A percentile compares a stretch with the other conserved stretches of the same genome.
Evolutionary conservation across 2,329 filamentous ascomycete species (phyloP).

Genomic region (Teratosphaeria viscida): DNA sequence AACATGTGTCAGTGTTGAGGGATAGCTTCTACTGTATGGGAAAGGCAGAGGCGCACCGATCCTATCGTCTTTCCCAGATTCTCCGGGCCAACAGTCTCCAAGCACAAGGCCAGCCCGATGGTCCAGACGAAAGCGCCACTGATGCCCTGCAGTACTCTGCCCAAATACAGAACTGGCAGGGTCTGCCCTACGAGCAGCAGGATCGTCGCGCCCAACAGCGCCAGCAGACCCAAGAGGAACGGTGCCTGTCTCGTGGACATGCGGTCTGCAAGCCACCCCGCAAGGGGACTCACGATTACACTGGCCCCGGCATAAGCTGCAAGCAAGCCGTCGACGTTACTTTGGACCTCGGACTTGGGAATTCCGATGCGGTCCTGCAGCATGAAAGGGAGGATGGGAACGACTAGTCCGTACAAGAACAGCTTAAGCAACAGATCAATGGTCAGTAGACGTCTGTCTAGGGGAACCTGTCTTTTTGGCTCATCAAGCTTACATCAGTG

Average conservation of each 20-base stretch:
- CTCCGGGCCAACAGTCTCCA: slow-evolving; percentile 47
- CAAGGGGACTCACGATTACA: slow-evolving; percentile 41
- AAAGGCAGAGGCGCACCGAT: slow-evolving; percentile 30
- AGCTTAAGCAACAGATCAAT: slow-evolving; percentile 17
- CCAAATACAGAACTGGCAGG: slow-evolving; percentile 39
- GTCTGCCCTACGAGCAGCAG: slow-evolving; percentile 43
- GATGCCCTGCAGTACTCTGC: slow-evolving; percentile 47
- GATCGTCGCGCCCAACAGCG: slow-evolving; percentile 44
- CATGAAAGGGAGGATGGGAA: slow-evolving; percentile 50
- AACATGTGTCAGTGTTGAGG: neutral
- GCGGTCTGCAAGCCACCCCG: slow-evolving; percentile 47
- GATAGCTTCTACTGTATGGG: too few species aligned
- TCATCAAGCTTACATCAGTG: slow-evolving; percentile 30
- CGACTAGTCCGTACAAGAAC: slow-evolving; percentile 50
- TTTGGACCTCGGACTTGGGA: slow-evolving; percentile 40
- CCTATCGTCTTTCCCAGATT: slow-evolving; percentile 54
- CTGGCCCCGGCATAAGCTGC: slow-evolving; percentile 46
- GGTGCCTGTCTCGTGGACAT: slow-evolving; percentile 44
- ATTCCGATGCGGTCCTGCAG: slow-evolving; percentile 41
- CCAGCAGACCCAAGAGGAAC: slow-evolving; percentile 46
- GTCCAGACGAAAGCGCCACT: slow-evolving; percentile 51
- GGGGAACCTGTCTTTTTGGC: too few species aligned
- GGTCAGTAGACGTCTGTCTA: too few species aligned
- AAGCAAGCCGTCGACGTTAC: slow-evolving; percentile 43
- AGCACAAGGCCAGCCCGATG: slow-evolving; percentile 46